Conservation (phyloP, 2,329 filamentous ascomycete genomes). For the Phialophora verrucosa region DNA sequence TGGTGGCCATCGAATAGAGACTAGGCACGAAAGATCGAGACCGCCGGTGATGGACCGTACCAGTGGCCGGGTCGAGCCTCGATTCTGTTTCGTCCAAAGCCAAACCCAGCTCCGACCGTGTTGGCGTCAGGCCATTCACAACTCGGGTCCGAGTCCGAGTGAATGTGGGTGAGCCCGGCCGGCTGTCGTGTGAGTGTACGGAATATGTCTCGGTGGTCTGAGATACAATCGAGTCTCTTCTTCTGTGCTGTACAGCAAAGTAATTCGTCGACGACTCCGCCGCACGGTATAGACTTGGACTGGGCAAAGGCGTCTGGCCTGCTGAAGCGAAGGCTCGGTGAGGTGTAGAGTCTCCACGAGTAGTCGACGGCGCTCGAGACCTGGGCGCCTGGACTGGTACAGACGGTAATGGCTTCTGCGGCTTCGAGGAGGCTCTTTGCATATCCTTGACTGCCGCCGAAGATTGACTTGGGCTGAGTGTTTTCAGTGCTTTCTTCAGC, state of each 20-base stretch:
- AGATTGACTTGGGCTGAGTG: conserved; percentile 38
- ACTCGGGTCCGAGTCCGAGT: conserved; percentile 50
- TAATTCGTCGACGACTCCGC: conserved; percentile 39
- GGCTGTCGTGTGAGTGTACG: conserved; percentile 44
- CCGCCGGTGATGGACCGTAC: conserved; percentile 41
- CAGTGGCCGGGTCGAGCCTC: conserved; percentile 36
- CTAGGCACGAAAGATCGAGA: conserved; percentile 52
- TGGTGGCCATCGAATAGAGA: conserved; percentile 54
- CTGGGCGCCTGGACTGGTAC: conserved; percentile 17
- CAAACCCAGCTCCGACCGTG: conserved; percentile 50
- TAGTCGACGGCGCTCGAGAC: conserved; percentile 23
- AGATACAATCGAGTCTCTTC: conserved; percentile 48
- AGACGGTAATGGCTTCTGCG: conserved; percentile 19
- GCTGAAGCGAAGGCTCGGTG: conserved; percentile 24
- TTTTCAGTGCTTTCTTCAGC: conserved; percentile 39
- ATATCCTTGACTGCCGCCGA: conserved; percentile 35
- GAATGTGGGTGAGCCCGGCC: conserved; percentile 48
- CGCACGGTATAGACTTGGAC: conserved; percentile 31
- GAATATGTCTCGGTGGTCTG: conserved; percentile 52
- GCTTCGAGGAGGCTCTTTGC: conserved; percentile 21
- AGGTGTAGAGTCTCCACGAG: conserved; percentile 26
- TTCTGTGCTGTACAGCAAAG: conserved; percentile 48
- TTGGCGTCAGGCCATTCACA: conserved; percentile 51
- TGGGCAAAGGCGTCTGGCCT: conserved; percentile 34
- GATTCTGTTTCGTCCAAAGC: conserved; percentile 44